Percentiles rank a stretch among this genome's conserved stretches.
These are phyloP conservation scores for Cyclotella atomus DNA, from an alignment of 108 stramenopile species.

Conservation along the genomic window DNA sequence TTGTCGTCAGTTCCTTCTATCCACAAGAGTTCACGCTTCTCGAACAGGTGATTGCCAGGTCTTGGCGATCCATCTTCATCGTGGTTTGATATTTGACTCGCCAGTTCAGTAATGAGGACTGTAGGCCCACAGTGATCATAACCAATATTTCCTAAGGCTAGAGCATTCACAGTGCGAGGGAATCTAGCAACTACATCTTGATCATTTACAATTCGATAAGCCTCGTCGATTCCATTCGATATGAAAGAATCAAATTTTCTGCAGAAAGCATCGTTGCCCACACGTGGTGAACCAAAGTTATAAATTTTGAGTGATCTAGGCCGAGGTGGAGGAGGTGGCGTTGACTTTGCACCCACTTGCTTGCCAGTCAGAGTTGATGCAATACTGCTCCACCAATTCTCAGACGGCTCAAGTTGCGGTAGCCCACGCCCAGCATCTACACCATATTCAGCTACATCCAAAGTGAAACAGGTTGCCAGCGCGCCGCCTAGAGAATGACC, in stretches of 20 bases:
- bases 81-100: slow-evolving; percentile 28
- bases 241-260: slow-evolving; percentile 64
- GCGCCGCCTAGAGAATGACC: slow-evolving; percentile 87
- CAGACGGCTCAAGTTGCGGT: slow-evolving; percentile 68
- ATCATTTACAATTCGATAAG: slow-evolving; percentile 84
- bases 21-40: slow-evolving; percentile 54
- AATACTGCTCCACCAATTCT: slow-evolving; percentile 83
- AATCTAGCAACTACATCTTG: slow-evolving; percentile 84
- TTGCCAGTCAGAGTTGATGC: slow-evolving; percentile 66
- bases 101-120: slow-evolving; percentile 59
- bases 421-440: slow-evolving; percentile 79
- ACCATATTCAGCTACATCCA: slow-evolving; percentile 82
- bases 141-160: slow-evolving; percentile 65
- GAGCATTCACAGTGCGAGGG: slow-evolving; percentile 75
- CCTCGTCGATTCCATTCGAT: slow-evolving; percentile 63
- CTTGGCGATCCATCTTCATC: slow-evolving; percentile 21
- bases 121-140: slow-evolving; percentile 88
- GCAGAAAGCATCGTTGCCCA: slow-evolving; percentile 77
- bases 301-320: slow-evolving; percentile 75
- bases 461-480: slow-evolving; percentile 75
- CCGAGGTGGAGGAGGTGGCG: slow-evolving; percentile 63
- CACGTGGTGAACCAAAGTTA: slow-evolving; percentile 87
- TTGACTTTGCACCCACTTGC: slow-evolving; percentile 22
- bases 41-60: slow-evolving; percentile 9
- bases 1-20: slow-evolving; percentile 70